These are phyloP conservation scores for Kwoniella mangroviensis DNA, from an alignment of 768 basidiomycete species.

Conservation along the genomic window DNA sequence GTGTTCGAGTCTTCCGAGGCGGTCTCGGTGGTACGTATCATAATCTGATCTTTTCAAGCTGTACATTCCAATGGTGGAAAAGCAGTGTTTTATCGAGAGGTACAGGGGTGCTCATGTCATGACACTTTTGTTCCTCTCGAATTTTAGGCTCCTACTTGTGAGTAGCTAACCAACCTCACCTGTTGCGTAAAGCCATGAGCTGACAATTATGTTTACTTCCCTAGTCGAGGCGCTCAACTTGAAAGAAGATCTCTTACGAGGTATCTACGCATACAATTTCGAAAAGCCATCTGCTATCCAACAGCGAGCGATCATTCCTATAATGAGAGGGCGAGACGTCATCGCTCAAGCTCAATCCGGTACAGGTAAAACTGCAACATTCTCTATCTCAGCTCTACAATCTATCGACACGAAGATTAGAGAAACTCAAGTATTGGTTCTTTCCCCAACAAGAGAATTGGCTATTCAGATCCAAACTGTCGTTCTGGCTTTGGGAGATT, in stretches of 20 bases:
- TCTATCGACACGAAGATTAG: conserved; percentile 93
- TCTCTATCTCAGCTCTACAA: conserved; percentile 96
- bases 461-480: conserved; percentile 99
- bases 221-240: conserved; percentile 58
- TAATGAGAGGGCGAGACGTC: conserved; percentile 81
- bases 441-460: conserved; percentile 97
- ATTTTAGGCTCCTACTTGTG: conserved; percentile 58
- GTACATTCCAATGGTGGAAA: conserved; percentile 14
- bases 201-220: conserved; percentile 15
- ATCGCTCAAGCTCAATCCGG: conserved; percentile 99
- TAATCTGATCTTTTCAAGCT: conserved; percentile 11
- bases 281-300: conserved; percentile 99
- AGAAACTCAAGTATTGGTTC: conserved; percentile 93
- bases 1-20: conserved; percentile 76
- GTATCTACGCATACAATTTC: conserved; percentile 64
- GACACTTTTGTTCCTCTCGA: conserved; percentile 56
- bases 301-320: conserved; percentile 95
- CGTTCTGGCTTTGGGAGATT: conserved; percentile 92
- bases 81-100: conserved; percentile 49
- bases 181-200: conserved; percentile 1
- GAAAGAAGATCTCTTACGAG: conserved; percentile 58
- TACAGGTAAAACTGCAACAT: conserved; percentile 99
- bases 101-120: conserved; percentile 53
- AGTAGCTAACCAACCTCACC: conserved; percentile 27
- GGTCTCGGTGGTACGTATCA: conserved; percentile 65